These are phyloP conservation scores for Eragrostis curvula DNA, from an alignment of 176 grass and related monocot species.

Conservation along the genomic window DNA sequence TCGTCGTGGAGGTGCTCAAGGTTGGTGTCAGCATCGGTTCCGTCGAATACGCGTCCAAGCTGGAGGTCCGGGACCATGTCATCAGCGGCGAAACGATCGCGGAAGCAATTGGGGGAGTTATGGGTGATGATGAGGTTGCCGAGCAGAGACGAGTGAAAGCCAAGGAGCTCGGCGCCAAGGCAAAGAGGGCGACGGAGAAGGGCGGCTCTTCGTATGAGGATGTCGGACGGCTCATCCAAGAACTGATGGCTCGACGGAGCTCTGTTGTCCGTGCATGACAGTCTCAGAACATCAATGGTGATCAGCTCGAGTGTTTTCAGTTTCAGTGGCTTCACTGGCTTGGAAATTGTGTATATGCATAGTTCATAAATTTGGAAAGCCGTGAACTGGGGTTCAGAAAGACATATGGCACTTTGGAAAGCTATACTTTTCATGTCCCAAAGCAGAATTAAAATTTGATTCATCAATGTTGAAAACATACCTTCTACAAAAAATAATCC, in stretches of 20 bases:
- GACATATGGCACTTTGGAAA: too few species aligned
- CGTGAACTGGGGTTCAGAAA: too few species aligned
- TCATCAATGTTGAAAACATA: too few species aligned
- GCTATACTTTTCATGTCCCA: too few species aligned
- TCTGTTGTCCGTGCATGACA: background rate
- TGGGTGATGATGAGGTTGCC: conserved; percentile 1
- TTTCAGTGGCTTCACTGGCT: too few species aligned
- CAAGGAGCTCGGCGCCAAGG: conserved; percentile 22
- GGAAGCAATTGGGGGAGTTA: conserved; percentile 11
- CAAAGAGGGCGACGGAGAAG: conserved; percentile 15
- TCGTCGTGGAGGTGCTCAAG: conserved; percentile 40
- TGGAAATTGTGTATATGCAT: background rate
- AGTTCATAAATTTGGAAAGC: too few species aligned
- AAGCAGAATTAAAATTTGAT: too few species aligned
- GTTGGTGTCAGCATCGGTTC: conserved; percentile 30
- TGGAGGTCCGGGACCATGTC: conserved; percentile 18
- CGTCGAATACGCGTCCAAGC: background rate
- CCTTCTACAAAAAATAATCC: too few species aligned
- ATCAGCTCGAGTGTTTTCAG: too few species aligned
- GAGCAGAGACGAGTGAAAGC: conserved; percentile 14
- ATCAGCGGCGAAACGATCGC: conserved; percentile 29
- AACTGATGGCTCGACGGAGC: conserved; percentile 3
- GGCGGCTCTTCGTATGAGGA: conserved; percentile 43
- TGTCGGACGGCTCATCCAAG: conserved; percentile 29
- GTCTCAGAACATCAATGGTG: background rate